phyloP scores from a whole-genome alignment of 352 stramenopile genomes.

The Globisporangium middletonii region DNA sequence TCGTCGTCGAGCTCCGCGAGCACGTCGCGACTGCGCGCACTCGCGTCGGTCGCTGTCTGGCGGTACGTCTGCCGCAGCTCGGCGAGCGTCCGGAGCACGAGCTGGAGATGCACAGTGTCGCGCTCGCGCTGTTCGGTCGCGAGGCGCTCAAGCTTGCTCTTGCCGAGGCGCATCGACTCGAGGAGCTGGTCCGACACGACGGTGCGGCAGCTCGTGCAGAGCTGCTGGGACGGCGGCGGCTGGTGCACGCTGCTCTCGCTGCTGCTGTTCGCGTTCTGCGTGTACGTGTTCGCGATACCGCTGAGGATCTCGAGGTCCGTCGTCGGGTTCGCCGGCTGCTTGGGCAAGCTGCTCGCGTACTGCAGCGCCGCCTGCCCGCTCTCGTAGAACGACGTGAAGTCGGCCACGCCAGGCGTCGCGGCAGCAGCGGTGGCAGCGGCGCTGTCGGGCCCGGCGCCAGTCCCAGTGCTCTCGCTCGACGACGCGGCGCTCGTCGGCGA shows the following conservation, averaged over 20 bases:
- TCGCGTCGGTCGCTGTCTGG: constrained; percentile 39
- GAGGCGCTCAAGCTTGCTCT: constrained; percentile 46
- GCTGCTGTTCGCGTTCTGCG: constrained; percentile 27
- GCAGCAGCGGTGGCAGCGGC: not conserved
- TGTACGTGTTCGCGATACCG: constrained; percentile 81
- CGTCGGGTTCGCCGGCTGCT: constrained; percentile 5
- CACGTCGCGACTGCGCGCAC: constrained; percentile 33
- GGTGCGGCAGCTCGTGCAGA: constrained; percentile 54
- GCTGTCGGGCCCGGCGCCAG: not conserved
- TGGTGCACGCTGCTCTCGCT: constrained; percentile 15
- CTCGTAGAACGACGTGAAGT: constrained; percentile 67
- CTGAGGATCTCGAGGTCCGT: constrained; percentile 79
- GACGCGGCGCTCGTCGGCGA: constrained; percentile 5
- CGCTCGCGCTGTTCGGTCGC: constrained; percentile 52
- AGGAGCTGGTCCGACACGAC: constrained; percentile 72
- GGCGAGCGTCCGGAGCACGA: constrained; percentile 43
- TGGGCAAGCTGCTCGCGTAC: constrained; percentile 2
- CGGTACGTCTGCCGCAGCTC: constrained; percentile 46
- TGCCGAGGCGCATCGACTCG: constrained; percentile 65
- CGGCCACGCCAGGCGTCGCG: constrained; percentile 10
- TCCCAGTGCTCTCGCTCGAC: not conserved
- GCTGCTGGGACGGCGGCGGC: constrained; percentile 13
- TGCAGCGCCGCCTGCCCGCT: constrained; percentile 24
- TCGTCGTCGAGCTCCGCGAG: constrained; percentile 61
- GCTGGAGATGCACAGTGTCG: constrained; percentile 57